These are phyloP conservation scores for Ploettnerulaceae sp. DNA, from an alignment of 2,329 filamentous ascomycete genomes.

Conservation along the genomic window DNA sequence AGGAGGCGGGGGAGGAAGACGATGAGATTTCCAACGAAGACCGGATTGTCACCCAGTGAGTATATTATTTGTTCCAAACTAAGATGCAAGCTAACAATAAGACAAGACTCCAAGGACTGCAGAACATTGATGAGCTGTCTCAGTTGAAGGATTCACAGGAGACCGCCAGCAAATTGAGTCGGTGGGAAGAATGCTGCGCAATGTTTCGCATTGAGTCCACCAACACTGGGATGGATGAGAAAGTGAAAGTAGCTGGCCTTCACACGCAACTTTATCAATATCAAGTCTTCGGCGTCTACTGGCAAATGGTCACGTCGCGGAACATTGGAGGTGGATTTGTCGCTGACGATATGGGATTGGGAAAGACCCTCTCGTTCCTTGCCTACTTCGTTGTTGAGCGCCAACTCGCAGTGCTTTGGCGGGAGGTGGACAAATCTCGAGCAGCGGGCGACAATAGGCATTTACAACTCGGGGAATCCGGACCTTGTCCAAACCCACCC, in stretches of 20 bases:
- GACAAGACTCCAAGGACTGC: conserved; percentile 17
- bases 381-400: conserved; percentile 37
- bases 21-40: not conserved
- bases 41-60: conserved; percentile 4
- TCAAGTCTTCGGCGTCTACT: conserved; percentile 22
- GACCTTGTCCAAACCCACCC: conserved; percentile 6
- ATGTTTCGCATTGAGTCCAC: conserved; percentile 19
- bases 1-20: not conserved
- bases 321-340: conserved; percentile 57
- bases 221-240: conserved; percentile 7
- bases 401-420: conserved; percentile 18
- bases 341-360: conserved; percentile 55
- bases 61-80: not conserved
- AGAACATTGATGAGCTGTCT: conserved; percentile 6
- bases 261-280: conserved; percentile 23
- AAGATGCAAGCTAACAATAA: not conserved
- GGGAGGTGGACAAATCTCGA: conserved; percentile 9
- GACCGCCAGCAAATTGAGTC: not conserved
- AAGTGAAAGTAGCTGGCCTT: conserved; percentile 16
- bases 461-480: not conserved
- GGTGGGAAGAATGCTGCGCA: conserved; percentile 20
- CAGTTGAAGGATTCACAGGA: conserved; percentile 5
- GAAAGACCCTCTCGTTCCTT: conserved; percentile 47
- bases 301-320: conserved; percentile 22
- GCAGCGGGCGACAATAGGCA: conserved; percentile 5